Percentiles rank a stretch among this genome's conserved stretches.
These are phyloP conservation scores for Syncephalastrum racemosum DNA, from an alignment of 371 early-diverging fungal genomes.

Conservation along the genomic window DNA sequence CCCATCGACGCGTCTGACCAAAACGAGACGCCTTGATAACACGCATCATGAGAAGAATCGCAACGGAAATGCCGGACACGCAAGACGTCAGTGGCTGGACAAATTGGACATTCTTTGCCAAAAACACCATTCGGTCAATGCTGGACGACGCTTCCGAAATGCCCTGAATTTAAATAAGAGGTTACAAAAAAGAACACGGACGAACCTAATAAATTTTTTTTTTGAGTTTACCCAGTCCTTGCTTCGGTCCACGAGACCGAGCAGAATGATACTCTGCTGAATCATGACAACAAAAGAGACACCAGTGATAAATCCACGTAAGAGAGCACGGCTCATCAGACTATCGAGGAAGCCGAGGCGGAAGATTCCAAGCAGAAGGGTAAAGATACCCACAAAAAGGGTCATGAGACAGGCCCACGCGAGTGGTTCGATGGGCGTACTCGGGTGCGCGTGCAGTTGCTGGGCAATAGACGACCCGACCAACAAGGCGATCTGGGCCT, in stretches of 20 bases:
- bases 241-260: conserved; percentile 61
- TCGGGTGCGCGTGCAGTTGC: conserved; percentile 35
- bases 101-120: conserved; percentile 51
- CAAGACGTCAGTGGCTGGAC: conserved; percentile 68
- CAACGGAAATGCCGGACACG: conserved; percentile 68
- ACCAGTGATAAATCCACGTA: conserved; percentile 91
- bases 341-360: conserved; percentile 92
- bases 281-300: conserved; percentile 83
- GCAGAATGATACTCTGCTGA: conserved; percentile 72
- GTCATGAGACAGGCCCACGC: conserved; percentile 66
- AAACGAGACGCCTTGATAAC: conserved; percentile 48
- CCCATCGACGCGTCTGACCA: conserved; percentile 42
- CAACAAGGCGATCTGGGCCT: conserved; percentile 21
- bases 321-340: conserved; percentile 79
- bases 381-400: conserved; percentile 84
- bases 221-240: conserved; percentile 12
- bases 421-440: conserved; percentile 16
- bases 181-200: not conserved
- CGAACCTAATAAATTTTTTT: no score
- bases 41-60: conserved; percentile 62
- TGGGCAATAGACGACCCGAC: conserved; percentile 28
- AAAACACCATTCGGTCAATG: conserved; percentile 66
- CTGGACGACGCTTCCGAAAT: conserved; percentile 72
- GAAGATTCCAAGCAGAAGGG: conserved; percentile 83
- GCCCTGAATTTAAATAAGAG: conserved; percentile 22